Conservation (phyloP, 768 basidiomycete species). For the Chalciporus sphaerocephalus region DNA sequence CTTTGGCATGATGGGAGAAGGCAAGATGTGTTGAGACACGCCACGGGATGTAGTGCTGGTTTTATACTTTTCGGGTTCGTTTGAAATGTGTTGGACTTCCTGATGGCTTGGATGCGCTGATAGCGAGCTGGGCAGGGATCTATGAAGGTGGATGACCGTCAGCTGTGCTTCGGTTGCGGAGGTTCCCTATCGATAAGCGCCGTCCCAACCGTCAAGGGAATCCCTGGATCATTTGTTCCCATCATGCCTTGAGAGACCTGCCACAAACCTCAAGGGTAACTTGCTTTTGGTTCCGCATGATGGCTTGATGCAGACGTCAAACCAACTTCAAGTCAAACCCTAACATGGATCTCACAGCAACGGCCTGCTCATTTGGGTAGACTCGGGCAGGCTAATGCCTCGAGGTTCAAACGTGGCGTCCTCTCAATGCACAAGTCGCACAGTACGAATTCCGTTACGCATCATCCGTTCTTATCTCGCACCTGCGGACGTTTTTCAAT, state of each 20-base stretch:
- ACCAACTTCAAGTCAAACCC: background rate
- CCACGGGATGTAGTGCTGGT: background rate
- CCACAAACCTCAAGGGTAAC: background rate
- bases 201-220: background rate
- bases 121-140: background rate
- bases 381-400: no score
- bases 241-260: background rate
- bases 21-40: constrained; percentile 1
- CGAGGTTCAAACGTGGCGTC: no score
- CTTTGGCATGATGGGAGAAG: constrained; percentile 34
- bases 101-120: background rate
- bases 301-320: background rate
- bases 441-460: no score
- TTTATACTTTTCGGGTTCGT: background rate
- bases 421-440: no score
- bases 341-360: no score
- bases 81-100: background rate
- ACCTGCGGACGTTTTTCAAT: no score
- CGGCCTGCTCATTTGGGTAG: no score
- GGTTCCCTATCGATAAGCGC: background rate
- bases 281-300: background rate
- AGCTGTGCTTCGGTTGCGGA: background rate
- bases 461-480: no score
- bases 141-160: background rate
- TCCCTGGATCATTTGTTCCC: no score